These are phyloP conservation scores for Conringia planisiliqua DNA, from an alignment of 345 rosid species.

Conservation along the genomic window DNA sequence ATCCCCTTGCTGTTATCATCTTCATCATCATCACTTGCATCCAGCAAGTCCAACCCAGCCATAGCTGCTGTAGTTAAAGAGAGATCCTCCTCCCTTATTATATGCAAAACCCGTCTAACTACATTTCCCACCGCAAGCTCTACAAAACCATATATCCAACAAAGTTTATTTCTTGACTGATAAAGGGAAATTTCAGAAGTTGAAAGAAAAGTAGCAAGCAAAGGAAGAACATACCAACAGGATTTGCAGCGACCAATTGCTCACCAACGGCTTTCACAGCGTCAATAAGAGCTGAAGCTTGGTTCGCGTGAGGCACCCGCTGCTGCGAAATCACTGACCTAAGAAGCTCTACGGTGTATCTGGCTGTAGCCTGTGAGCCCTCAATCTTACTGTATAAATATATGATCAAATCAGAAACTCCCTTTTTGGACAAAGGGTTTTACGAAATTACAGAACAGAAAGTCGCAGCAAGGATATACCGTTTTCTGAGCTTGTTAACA, in stretches of 20 bases:
- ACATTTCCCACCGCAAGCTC: constrained; percentile 98
- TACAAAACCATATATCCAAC: constrained; percentile 39
- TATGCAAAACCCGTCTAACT: constrained; percentile 92
- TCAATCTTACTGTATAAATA: constrained; percentile 67
- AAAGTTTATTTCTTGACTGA: not conserved
- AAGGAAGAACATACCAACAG: constrained; percentile 58
- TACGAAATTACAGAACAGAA: not conserved
- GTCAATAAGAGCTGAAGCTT: constrained; percentile 80
- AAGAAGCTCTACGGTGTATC: constrained; percentile 75
- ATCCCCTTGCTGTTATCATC: constrained; percentile 49
- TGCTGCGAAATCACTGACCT: constrained; percentile 89
- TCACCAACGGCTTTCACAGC: constrained; percentile 79
- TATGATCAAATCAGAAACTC: not conserved
- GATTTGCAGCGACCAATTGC: constrained; percentile 83
- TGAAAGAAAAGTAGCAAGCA: not conserved
- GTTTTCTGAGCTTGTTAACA: constrained; percentile 77
- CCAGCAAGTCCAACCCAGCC: constrained; percentile 63
- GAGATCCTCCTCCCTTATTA: constrained; percentile 92
- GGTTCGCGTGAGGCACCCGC: constrained; percentile 73
- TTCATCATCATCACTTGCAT: constrained; percentile 76
- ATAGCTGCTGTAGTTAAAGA: constrained; percentile 75
- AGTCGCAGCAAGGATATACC: constrained; percentile 35
- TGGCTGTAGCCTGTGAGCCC: constrained; percentile 93
- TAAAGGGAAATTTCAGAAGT: not conserved
- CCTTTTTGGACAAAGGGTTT: not conserved